phyloP scores from a whole-genome alignment of 495 filamentous ascomycete genomes.

The Aspergillus wentii region DNA sequence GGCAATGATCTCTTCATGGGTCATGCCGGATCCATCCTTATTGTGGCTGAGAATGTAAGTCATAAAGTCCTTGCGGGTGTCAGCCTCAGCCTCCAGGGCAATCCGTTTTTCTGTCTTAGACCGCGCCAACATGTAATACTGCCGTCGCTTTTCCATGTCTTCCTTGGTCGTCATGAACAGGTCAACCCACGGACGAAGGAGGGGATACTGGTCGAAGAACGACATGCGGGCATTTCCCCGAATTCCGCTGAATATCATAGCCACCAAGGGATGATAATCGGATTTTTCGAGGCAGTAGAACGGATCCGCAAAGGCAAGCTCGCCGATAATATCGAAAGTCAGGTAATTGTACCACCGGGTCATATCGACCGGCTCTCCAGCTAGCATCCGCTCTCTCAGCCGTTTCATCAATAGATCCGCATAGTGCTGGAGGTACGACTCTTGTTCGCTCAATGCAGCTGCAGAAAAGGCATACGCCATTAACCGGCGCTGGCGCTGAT shows the following conservation, averaged over 20 bases:
- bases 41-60: constrained; percentile 17
- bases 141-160: background rate
- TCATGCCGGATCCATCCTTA: constrained; percentile 12
- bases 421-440: constrained; percentile 29
- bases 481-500: constrained; percentile 3
- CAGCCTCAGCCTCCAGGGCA: constrained; percentile 13
- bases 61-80: background rate
- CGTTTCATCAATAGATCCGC: constrained; percentile 19
- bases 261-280: constrained; percentile 38
- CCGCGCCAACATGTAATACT: background rate
- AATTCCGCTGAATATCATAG: constrained; percentile 12
- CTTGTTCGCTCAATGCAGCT: constrained; percentile 36
- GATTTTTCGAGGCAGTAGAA: constrained; percentile 41
- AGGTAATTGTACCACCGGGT: constrained; percentile 41
- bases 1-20: constrained; percentile 16
- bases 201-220: constrained; percentile 9
- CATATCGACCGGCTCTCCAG: constrained; percentile 22
- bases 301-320: constrained; percentile 44
- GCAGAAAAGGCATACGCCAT: constrained; percentile 35
- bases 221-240: constrained; percentile 3
- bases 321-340: constrained; percentile 52
- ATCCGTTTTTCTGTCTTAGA: constrained; percentile 8
- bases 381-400: background rate
- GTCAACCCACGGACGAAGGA: constrained; percentile 3
- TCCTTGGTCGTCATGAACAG: constrained; percentile 1